phyloP scores from a whole-genome alignment of 208 protist genomes.

The Herpetomonas muscarum region DNA sequence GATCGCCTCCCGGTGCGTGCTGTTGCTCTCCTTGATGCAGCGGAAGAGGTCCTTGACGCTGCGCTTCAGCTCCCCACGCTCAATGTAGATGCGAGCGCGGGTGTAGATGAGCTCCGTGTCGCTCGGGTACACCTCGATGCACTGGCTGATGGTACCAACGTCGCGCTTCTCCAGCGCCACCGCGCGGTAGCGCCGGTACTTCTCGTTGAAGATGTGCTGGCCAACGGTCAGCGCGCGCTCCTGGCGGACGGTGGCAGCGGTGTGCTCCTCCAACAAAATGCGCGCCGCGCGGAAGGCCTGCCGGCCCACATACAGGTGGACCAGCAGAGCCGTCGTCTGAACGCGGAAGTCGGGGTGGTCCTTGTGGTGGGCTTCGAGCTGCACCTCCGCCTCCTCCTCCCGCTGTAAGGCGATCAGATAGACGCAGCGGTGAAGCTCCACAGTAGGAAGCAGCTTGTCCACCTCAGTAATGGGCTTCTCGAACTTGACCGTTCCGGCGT shows the following conservation, averaged over 20 bases:
- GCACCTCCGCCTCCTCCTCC: conserved; percentile 74
- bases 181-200: conserved; percentile 67
- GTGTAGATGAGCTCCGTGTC: conserved; percentile 72
- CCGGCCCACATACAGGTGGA: conserved; percentile 76
- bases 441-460: conserved; percentile 24
- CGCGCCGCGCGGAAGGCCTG: conserved; percentile 71
- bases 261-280: conserved; percentile 49
- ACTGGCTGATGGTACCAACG: conserved; percentile 71
- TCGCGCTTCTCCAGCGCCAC: conserved; percentile 57
- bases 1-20: conserved; percentile 71
- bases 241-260: conserved; percentile 3
- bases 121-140: conserved; percentile 73
- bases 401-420: conserved; percentile 78
- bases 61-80: conserved; percentile 49
- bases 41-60: conserved; percentile 80
- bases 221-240: conserved; percentile 40
- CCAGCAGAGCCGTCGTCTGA: conserved; percentile 52
- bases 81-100: conserved; percentile 64
- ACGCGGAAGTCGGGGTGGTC: conserved; percentile 28
- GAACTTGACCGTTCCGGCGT: no score
- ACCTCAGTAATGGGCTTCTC: not conserved
- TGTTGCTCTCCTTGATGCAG: conserved; percentile 78
- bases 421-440: conserved; percentile 68
- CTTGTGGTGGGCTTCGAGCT: conserved; percentile 47
- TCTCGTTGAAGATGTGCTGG: conserved; percentile 65